Conservation (phyloP, 176 grass and related monocot genomes). For the Oryza coarctata region DNA sequence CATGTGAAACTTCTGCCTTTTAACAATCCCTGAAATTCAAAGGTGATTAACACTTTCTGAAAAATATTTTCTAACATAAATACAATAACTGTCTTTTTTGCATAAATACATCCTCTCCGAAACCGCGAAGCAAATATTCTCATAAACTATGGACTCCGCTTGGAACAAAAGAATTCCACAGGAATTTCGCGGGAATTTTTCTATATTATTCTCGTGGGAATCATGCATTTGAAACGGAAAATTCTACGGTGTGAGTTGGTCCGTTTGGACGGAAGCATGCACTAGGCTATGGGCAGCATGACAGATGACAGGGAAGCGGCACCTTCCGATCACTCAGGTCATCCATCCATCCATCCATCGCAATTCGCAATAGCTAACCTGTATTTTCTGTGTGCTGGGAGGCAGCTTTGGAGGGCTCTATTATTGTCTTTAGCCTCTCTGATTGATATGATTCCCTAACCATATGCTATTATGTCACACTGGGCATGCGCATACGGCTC, state of each 20-base stretch:
- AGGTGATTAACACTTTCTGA: not conserved
- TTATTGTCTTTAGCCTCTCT: not conserved
- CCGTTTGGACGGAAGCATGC: not conserved
- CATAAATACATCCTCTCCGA: not conserved
- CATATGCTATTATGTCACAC: slow-evolving; percentile 3
- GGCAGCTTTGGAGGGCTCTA: not conserved
- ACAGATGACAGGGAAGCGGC: not conserved
- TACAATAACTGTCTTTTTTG: not conserved
- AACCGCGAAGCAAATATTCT: too few relatives aligned
- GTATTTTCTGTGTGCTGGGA: not conserved
- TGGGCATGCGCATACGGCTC: not conserved
- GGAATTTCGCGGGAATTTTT: not conserved
- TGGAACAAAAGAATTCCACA: not conserved
- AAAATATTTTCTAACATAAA: not conserved
- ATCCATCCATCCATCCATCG: not conserved
- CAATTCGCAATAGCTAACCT: not conserved
- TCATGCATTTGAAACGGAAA: not conserved
- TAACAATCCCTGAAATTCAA: not conserved
- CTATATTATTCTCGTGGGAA: not conserved
- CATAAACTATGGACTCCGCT: not conserved
- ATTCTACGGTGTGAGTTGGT: not conserved
- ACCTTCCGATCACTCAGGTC: not conserved
- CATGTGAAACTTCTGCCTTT: not conserved
- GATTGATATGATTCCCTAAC: slow-evolving; percentile 25
- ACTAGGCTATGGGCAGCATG: not conserved